Conservation (phyloP, 345 rosid genomes). For the Noccaea bulbosa region DNA sequence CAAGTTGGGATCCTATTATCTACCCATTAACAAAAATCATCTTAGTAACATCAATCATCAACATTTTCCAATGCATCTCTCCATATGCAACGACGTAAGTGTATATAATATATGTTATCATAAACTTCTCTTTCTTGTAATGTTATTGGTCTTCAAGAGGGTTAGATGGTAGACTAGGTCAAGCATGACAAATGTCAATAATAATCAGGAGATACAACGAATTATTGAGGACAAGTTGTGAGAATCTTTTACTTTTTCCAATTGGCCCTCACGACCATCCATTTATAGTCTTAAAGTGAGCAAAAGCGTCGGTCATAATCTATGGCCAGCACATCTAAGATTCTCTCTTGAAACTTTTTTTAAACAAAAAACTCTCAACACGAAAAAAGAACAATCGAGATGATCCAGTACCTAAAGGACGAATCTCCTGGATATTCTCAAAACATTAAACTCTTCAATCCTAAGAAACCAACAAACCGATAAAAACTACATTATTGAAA, state of each 20-base stretch:
- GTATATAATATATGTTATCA: conserved; percentile 3
- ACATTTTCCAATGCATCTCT: conserved; percentile 1
- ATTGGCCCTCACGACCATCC: conserved; percentile 32
- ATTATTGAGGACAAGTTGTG: conserved; percentile 25
- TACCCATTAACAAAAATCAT: neutral
- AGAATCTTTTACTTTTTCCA: conserved; percentile 14
- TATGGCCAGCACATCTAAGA: conserved; percentile 31
- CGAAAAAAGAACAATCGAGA: conserved; percentile 3
- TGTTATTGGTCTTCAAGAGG: conserved; percentile 19
- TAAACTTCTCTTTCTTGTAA: neutral
- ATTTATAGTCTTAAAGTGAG: conserved; percentile 23
- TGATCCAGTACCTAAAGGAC: conserved; percentile 7
- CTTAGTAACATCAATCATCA: neutral
- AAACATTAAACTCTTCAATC: neutral
- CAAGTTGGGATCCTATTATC: neutral
- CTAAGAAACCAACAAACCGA: neutral
- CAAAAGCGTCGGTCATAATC: conserved; percentile 23
- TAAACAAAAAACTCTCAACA: neutral
- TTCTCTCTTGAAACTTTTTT: conserved; percentile 1
- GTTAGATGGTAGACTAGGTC: conserved; percentile 34
- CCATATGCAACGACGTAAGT: neutral
- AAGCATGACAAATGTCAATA: conserved; percentile 13
- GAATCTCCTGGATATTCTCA: conserved; percentile 2
- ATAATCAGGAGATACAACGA: conserved; percentile 4
- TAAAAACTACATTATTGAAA: neutral